Evolutionary conservation across 495 filamentous ascomycete species (phyloP).

Genomic region (Tetracladium marchalianum): DNA sequence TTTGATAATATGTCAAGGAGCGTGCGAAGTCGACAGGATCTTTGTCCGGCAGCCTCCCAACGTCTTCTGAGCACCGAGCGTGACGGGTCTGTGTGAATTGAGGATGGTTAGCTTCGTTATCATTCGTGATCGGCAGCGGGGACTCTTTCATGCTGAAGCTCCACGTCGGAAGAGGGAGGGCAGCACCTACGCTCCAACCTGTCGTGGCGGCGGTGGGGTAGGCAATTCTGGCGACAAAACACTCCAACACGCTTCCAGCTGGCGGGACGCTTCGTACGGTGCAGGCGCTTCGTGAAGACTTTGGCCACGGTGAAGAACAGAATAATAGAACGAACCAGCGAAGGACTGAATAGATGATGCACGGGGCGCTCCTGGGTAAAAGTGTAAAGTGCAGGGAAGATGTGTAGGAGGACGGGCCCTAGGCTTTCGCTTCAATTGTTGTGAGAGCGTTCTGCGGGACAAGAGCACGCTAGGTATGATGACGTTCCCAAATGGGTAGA

Average conservation of each 20-base stretch:
- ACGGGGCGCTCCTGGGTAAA: background rate
- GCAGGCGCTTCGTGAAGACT: conserved; percentile 6
- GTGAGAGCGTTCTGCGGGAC: background rate
- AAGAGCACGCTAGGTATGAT: background rate
- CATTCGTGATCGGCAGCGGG: too few relatives aligned
- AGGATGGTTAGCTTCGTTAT: too few relatives aligned
- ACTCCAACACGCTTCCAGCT: background rate
- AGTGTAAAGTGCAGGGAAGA: background rate
- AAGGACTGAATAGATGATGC: background rate
- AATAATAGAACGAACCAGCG: conserved; percentile 6
- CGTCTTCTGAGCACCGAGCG: background rate
- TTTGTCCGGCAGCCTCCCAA: background rate
- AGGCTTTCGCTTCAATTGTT: background rate
- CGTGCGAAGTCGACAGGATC: background rate
- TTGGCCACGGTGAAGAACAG: background rate
- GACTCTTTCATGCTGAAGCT: too few relatives aligned
- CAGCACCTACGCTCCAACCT: too few relatives aligned
- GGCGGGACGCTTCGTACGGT: background rate
- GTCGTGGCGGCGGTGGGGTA: background rate
- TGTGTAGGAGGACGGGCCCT: background rate
- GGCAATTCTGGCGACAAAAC: conserved; percentile 1
- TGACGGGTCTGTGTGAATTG: too few relatives aligned
- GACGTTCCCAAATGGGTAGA: background rate
- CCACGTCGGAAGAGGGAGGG: too few relatives aligned
- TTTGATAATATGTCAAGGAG: background rate